phyloP scores from a whole-genome alignment of 192 early-diverging fungal species.

The Coemansia asiatica region DNA sequence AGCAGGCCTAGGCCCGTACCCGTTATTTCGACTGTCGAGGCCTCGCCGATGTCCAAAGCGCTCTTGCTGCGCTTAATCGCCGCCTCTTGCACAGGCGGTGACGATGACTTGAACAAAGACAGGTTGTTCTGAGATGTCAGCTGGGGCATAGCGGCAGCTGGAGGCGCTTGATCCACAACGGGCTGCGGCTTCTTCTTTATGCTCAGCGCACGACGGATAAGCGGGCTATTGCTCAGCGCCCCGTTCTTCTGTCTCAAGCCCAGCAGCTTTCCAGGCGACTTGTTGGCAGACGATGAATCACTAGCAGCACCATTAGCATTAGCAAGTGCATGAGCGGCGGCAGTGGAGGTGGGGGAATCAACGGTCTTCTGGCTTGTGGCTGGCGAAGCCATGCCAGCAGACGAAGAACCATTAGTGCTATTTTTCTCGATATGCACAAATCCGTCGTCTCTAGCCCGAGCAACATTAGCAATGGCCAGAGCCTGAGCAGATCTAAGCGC shows the following conservation, averaged over 20 bases:
- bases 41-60: conserved; percentile 10
- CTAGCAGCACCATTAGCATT: not conserved
- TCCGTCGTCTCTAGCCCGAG: not conserved
- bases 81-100: not conserved
- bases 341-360: not conserved
- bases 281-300: not conserved
- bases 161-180: conserved; percentile 4
- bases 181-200: conserved; percentile 31
- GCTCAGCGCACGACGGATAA: conserved; percentile 44
- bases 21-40: not conserved
- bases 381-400: conserved; percentile 8
- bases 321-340: too few relatives aligned
- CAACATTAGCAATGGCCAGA: not conserved
- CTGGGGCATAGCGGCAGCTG: conserved; percentile 1
- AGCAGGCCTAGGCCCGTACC: not conserved
- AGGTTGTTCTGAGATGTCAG: not conserved
- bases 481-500: not conserved
- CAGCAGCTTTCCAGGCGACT: not conserved
- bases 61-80: conserved; percentile 28
- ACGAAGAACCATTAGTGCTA: not conserved
- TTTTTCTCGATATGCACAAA: conserved; percentile 1
- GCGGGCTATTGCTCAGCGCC: conserved; percentile 20
- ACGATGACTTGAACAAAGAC: not conserved
- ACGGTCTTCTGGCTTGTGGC: not conserved
- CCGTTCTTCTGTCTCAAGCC: conserved; percentile 28